These are phyloP conservation scores for Gnetum montanum DNA, from an alignment of 75 land plant species.

Conservation along the genomic window DNA sequence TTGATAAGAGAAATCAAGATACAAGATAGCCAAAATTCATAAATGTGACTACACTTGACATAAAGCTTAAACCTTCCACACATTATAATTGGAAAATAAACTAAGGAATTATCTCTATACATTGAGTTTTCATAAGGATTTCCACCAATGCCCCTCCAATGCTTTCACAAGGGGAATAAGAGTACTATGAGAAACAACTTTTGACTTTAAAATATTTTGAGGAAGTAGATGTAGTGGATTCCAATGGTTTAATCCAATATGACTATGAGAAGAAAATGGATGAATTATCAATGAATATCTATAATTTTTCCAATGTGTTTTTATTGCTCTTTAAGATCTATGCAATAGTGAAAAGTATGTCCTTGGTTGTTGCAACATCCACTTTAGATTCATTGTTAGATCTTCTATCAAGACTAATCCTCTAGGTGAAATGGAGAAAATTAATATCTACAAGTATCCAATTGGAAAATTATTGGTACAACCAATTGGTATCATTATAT, in stretches of 20 bases:
- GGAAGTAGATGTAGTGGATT: slow-evolving; percentile 48
- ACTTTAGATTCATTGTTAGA: slow-evolving; percentile 86
- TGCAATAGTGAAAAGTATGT: slow-evolving; percentile 73
- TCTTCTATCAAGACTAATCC: slow-evolving; percentile 78
- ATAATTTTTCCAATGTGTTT: slow-evolving; percentile 61
- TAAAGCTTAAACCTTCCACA: too few relatives aligned
- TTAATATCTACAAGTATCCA: slow-evolving; percentile 69
- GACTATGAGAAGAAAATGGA: too few relatives aligned
- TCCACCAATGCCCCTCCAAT: too few relatives aligned
- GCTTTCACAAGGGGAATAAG: slow-evolving; percentile 37
- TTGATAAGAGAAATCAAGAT: too few relatives aligned
- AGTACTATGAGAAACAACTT: slow-evolving; percentile 58
- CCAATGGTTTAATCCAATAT: too few relatives aligned
- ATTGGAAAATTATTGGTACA: slow-evolving; percentile 82
- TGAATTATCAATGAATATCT: slow-evolving; percentile 74
- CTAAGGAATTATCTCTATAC: too few relatives aligned
- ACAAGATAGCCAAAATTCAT: too few relatives aligned
- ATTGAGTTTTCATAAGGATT: too few relatives aligned
- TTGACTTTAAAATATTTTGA: slow-evolving; percentile 55
- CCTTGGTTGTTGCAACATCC: slow-evolving; percentile 85
- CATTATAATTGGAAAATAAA: too few relatives aligned
- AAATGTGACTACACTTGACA: too few relatives aligned
- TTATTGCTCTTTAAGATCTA: slow-evolving; percentile 61
- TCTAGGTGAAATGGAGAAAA: slow-evolving; percentile 77
- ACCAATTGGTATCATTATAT: slow-evolving; percentile 81